These are phyloP conservation scores for Elsinoe ampelina DNA, from an alignment of 2,329 filamentous ascomycete genomes.

Conservation along the genomic window DNA sequence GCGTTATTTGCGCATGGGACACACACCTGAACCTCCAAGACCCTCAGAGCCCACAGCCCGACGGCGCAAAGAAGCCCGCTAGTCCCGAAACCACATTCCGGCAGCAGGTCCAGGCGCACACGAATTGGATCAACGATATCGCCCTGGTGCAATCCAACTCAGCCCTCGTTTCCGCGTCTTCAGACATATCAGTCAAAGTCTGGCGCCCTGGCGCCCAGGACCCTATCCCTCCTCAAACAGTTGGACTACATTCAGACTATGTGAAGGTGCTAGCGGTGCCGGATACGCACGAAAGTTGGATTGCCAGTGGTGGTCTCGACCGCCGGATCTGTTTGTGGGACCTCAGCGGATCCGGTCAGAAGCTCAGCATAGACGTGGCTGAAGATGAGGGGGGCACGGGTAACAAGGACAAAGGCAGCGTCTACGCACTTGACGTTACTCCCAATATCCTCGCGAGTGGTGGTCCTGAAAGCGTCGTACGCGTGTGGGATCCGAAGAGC, in stretches of 20 bases:
- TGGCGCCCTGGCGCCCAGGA: constrained; percentile 69
- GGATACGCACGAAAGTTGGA: constrained; percentile 63
- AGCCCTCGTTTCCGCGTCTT: constrained; percentile 79
- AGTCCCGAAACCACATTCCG: constrained; percentile 45
- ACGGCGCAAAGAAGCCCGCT: constrained; percentile 25
- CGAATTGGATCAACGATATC: constrained; percentile 94
- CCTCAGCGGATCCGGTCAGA: constrained; percentile 75
- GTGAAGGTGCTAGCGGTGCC: constrained; percentile 88
- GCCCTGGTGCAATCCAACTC: constrained; percentile 67
- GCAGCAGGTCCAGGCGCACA: constrained; percentile 69
- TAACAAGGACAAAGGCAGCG: constrained; percentile 75
- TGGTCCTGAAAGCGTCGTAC: constrained; percentile 84
- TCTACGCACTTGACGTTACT: constrained; percentile 79
- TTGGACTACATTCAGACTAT: constrained; percentile 91
- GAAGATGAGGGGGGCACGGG: constrained; percentile 69
- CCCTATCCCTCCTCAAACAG: constrained; percentile 59
- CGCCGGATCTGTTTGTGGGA: constrained; percentile 92
- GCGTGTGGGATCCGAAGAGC: constrained; percentile 82
- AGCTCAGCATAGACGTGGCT: constrained; percentile 72
- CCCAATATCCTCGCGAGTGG: constrained; percentile 80
- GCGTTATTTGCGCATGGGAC: constrained; percentile 93
- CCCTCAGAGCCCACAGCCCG: constrained; percentile 24
- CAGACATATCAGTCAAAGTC: constrained; percentile 86
- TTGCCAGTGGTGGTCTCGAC: constrained; percentile 88
- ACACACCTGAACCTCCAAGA: constrained; percentile 59